phyloP scores from a whole-genome alignment of 495 filamentous ascomycete genomes.

The Echria macrotheca region DNA sequence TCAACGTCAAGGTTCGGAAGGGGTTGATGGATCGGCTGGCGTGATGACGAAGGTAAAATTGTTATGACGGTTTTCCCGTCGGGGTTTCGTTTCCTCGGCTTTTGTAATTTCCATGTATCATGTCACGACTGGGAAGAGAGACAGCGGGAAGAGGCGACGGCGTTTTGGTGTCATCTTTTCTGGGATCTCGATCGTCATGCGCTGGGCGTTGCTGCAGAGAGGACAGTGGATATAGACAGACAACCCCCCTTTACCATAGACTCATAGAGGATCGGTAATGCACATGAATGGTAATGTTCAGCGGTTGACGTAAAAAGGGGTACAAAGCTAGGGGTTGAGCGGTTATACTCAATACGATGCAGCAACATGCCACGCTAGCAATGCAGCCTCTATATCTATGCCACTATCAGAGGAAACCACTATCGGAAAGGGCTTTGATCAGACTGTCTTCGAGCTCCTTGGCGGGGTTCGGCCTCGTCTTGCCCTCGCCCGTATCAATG shows the following conservation, averaged over 20 bases:
- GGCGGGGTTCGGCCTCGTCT: conserved; percentile 20
- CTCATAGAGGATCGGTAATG: conserved; percentile 2
- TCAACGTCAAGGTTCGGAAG: conserved; percentile 69
- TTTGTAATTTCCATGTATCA: neutral
- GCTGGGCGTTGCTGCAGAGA: too few relatives aligned
- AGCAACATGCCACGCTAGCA: neutral
- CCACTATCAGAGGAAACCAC: conserved; percentile 32
- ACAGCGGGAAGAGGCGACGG: neutral
- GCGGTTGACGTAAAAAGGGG: neutral
- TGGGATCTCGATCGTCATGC: too few relatives aligned
- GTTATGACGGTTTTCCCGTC: too few relatives aligned
- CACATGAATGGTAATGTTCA: neutral
- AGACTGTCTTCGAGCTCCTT: conserved; percentile 22
- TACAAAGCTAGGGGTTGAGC: too few relatives aligned
- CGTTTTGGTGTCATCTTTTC: conserved; percentile 1
- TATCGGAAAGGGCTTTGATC: conserved; percentile 26
- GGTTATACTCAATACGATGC: neutral
- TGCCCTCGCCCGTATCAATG: conserved; percentile 39
- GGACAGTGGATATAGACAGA: neutral
- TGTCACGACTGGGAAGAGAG: neutral
- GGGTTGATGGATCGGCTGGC: conserved; percentile 39
- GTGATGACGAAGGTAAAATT: conserved; percentile 20
- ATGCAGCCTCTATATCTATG: conserved; percentile 6
- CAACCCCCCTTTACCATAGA: conserved; percentile 5
- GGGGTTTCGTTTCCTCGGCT: too few relatives aligned